These are phyloP conservation scores for Fusarium algeriense DNA, from an alignment of 2,329 filamentous ascomycete genomes.

Conservation along the genomic window DNA sequence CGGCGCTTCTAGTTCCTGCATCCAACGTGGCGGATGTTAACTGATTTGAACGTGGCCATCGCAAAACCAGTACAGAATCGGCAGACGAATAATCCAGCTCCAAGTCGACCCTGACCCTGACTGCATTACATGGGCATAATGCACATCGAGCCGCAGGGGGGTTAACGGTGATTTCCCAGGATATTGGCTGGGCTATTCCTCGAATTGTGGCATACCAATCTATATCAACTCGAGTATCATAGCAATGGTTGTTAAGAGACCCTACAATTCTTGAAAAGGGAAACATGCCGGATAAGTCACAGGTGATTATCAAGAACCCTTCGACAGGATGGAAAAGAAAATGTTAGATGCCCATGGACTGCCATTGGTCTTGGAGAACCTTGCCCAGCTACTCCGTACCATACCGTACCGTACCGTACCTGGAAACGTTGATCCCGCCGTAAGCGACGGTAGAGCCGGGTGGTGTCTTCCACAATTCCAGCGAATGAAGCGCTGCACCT, in stretches of 20 bases:
- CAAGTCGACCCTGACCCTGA: conserved; percentile 29
- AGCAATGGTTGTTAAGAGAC: neutral
- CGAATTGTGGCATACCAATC: neutral
- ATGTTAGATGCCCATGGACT: conserved; percentile 17
- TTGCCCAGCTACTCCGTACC: conserved; percentile 5
- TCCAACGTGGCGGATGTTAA: conserved; percentile 47
- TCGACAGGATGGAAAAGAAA: conserved; percentile 16
- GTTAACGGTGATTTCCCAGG: neutral
- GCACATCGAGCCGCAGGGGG: conserved; percentile 12
- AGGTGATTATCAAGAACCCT: conserved; percentile 14
- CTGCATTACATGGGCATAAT: conserved; percentile 25
- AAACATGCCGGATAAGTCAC: neutral
- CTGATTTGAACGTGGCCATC: conserved; percentile 39
- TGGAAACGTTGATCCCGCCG: conserved; percentile 43
- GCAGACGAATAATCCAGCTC: conserved; percentile 34
- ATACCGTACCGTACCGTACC: conserved; percentile 26
- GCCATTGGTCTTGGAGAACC: conserved; percentile 13
- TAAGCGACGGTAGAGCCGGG: conserved; percentile 43
- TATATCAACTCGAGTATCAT: neutral
- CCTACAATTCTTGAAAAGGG: neutral
- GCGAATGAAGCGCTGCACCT: conserved; percentile 23
- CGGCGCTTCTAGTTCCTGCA: conserved; percentile 45
- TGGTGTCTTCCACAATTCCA: conserved; percentile 13
- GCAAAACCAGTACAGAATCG: conserved; percentile 25
- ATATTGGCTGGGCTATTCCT: neutral